Evolutionary conservation across 23 red algal species (phyloP).

Genomic region (Agarophyton chilense): DNA sequence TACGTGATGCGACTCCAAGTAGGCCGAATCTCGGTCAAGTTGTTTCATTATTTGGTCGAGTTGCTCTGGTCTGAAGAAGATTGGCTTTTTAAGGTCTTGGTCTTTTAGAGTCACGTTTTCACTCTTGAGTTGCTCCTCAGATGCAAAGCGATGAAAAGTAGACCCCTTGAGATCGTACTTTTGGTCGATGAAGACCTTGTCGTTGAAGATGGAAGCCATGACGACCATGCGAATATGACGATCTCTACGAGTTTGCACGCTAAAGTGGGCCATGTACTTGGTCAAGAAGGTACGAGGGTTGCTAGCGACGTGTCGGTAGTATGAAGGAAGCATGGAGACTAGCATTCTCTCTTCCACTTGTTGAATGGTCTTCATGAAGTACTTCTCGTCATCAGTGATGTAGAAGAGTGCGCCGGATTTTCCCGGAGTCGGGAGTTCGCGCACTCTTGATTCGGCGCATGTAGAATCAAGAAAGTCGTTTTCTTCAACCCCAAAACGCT

Average conservation of each 20-base stretch:
- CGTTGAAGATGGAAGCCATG: constrained; percentile 83
- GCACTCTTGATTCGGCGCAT: constrained; percentile 63
- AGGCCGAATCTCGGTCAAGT: constrained; percentile 77
- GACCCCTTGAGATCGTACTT: constrained; percentile 96
- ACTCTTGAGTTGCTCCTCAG: constrained; percentile 36
- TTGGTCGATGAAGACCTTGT: constrained; percentile 66
- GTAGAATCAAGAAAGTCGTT: constrained; percentile 81
- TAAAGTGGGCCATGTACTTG: constrained; percentile 88
- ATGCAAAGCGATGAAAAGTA: constrained; percentile 68
- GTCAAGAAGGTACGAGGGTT: constrained; percentile 82
- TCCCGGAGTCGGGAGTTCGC: constrained; percentile 88
- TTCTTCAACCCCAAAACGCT: constrained; percentile 73
- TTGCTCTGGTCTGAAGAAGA: constrained; percentile 80
- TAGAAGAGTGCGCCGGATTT: constrained; percentile 84
- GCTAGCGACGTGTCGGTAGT: constrained; percentile 66
- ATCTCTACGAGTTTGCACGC: constrained; percentile 69
- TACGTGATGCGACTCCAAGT: constrained; percentile 67
- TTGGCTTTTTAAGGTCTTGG: constrained; percentile 69
- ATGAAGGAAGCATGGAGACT: constrained; percentile 68
- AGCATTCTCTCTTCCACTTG: constrained; percentile 68
- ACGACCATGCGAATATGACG: constrained; percentile 91
- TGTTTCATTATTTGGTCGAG: constrained; percentile 57
- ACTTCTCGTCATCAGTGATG: constrained; percentile 91
- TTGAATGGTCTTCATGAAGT: constrained; percentile 92
- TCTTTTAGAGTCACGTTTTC: constrained; percentile 85